Evolutionary conservation across 805 yeast genomes (phyloP).

Genomic region (Groenewaldozyma tartarivorans): DNA sequence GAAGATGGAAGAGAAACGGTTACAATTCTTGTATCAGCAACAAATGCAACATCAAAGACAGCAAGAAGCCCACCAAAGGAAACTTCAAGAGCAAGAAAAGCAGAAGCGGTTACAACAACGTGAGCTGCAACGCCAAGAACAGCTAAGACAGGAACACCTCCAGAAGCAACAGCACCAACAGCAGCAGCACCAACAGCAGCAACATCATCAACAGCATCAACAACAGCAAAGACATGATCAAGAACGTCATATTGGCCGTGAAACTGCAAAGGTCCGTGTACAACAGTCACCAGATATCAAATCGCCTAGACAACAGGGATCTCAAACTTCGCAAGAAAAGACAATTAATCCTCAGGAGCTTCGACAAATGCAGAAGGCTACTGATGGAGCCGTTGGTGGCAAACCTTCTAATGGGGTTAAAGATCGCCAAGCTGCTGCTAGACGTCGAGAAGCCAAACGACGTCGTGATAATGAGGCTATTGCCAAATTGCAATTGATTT

Average conservation of each 20-base stretch:
- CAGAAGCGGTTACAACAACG: constrained; percentile 9
- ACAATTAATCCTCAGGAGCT: constrained; percentile 20
- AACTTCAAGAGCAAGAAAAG: constrained; percentile 10
- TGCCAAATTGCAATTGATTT: constrained; percentile 61
- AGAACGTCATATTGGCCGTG: not conserved
- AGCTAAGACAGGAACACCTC: constrained; percentile 2
- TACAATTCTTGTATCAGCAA: constrained; percentile 16
- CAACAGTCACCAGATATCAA: not conserved
- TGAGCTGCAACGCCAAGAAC: constrained; percentile 7
- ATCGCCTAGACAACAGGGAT: too few species aligned
- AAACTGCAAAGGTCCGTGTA: not conserved
- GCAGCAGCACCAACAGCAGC: constrained; percentile 1
- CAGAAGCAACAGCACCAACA: constrained; percentile 3
- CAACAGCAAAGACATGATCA: constrained; percentile 3
- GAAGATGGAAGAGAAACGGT: constrained; percentile 13
- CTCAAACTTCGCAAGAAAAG: constrained; percentile 3
- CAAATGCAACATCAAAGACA: constrained; percentile 18
- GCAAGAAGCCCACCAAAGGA: constrained; percentile 15
- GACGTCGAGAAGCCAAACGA: constrained; percentile 68
- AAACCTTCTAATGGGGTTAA: constrained; percentile 11
- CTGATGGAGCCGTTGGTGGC: constrained; percentile 19
- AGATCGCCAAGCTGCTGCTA: constrained; percentile 18
- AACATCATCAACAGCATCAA: not conserved
- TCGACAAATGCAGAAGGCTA: constrained; percentile 20
- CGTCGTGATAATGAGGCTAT: constrained; percentile 63